Evolutionary conservation across 805 yeast species (phyloP).

Genomic region (Wickerhamiella occidentalis): DNA sequence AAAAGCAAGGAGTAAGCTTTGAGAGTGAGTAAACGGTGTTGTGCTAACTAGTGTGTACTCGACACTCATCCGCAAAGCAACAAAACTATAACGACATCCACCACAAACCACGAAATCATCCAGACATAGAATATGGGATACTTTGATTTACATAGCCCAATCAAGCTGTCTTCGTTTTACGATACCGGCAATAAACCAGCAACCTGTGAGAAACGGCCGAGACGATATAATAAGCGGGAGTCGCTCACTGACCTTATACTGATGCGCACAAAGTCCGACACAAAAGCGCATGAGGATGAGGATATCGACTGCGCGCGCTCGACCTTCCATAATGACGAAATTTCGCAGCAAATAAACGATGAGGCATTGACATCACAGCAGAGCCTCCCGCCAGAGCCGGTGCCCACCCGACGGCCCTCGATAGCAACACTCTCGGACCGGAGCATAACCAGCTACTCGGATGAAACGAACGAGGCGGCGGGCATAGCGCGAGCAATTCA

Average conservation of each 20-base stretch:
- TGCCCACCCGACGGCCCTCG: not conserved
- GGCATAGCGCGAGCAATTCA: not conserved
- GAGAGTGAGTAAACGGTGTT: too few species aligned
- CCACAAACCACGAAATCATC: too few species aligned
- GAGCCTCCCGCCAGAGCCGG: not conserved
- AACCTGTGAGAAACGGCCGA: not conserved
- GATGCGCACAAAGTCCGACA: not conserved
- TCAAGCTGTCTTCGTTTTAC: not conserved
- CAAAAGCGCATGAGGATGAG: not conserved
- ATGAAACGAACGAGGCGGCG: not conserved
- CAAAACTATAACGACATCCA: too few species aligned
- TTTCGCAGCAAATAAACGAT: not conserved
- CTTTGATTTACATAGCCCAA: not conserved
- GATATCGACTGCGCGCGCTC: conserved; percentile 6
- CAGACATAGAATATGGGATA: too few species aligned
- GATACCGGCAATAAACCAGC: not conserved
- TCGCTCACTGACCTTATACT: not conserved
- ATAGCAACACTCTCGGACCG: not conserved
- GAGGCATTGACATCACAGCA: conserved; percentile 4
- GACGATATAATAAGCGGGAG: not conserved
- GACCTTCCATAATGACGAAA: not conserved
- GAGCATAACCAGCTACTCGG: not conserved
- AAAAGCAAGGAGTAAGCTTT: too few species aligned
- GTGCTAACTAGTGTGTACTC: too few species aligned
- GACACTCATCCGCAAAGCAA: too few species aligned